phyloP scores from a whole-genome alignment of 129 eudicot species.

The Helianthus tuberosus region DNA sequence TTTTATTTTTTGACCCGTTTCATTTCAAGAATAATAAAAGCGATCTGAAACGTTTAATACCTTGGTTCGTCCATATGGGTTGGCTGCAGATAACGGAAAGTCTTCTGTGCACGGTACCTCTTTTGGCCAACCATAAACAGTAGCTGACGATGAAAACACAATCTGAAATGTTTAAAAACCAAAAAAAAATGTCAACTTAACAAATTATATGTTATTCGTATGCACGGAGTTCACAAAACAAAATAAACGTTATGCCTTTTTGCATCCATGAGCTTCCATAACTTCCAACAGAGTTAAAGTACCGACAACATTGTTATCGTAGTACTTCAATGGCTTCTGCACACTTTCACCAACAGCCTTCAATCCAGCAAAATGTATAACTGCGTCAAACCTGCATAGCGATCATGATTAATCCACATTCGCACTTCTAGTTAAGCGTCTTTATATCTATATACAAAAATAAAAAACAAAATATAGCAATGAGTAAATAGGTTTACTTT shows the following conservation, averaged over 20 bases:
- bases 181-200: conserved; percentile 15
- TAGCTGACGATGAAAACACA: conserved; percentile 83
- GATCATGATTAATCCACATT: neutral
- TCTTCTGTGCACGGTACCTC: conserved; percentile 91
- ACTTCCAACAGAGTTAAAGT: conserved; percentile 83
- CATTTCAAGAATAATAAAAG: neutral
- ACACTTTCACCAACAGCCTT: conserved; percentile 99
- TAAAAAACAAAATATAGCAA: neutral
- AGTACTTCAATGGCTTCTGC: conserved; percentile 78
- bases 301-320: conserved; percentile 77
- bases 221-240: neutral
- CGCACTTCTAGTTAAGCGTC: conserved; percentile 7
- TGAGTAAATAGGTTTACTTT: conserved; percentile 24
- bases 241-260: conserved; percentile 48
- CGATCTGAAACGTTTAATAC: conserved; percentile 31
- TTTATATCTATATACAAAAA: neutral
- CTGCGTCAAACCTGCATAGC: conserved; percentile 86
- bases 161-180: conserved; percentile 49
- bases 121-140: conserved; percentile 91
- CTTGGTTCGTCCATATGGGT: conserved; percentile 91
- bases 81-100: conserved; percentile 73
- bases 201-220: neutral
- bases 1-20: neutral
- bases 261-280: conserved; percentile 92
- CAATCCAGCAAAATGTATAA: conserved; percentile 94